Evolutionary conservation across 148 eudicot genomes (phyloP).

Genomic region (Tetragonia tetragonoides): DNA sequence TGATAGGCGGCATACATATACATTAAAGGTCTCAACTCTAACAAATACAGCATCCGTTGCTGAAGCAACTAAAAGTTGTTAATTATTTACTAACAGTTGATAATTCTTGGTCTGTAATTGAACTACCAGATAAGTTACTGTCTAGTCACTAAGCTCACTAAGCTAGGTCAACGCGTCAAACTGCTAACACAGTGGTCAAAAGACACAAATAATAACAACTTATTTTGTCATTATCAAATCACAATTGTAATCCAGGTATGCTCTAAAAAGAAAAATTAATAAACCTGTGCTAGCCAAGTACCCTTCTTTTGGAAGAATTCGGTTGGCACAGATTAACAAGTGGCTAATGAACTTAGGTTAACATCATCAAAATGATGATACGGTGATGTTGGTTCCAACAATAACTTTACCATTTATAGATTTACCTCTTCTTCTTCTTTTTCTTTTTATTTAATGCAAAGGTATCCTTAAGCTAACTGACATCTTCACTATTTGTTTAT

Average conservation of each 20-base stretch:
- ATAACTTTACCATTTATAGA: not conserved
- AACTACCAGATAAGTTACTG: no score
- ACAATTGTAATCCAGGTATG: not conserved
- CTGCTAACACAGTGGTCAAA: not conserved
- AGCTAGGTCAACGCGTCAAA: not conserved
- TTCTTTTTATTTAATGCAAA: no score
- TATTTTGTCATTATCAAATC: not conserved
- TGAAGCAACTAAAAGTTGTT: not conserved
- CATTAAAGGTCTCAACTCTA: not conserved
- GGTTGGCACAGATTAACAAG: not conserved
- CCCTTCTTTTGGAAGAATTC: not conserved
- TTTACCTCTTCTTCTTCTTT: no score
- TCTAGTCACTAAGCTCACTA: not conserved
- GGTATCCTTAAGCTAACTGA: no score
- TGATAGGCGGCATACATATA: not conserved
- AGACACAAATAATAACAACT: not conserved
- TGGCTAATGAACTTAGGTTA: not conserved
- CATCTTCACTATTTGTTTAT: no score
- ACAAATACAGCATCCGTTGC: not conserved
- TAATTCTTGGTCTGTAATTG: not conserved
- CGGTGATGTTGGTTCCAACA: not conserved
- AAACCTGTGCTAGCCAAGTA: not conserved
- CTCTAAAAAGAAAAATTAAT: not conserved
- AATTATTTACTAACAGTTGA: not conserved
- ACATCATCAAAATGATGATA: not conserved